These are phyloP conservation scores for Exophiala viscosa DNA, from an alignment of 2,329 filamentous ascomycete species.

Conservation along the genomic window DNA sequence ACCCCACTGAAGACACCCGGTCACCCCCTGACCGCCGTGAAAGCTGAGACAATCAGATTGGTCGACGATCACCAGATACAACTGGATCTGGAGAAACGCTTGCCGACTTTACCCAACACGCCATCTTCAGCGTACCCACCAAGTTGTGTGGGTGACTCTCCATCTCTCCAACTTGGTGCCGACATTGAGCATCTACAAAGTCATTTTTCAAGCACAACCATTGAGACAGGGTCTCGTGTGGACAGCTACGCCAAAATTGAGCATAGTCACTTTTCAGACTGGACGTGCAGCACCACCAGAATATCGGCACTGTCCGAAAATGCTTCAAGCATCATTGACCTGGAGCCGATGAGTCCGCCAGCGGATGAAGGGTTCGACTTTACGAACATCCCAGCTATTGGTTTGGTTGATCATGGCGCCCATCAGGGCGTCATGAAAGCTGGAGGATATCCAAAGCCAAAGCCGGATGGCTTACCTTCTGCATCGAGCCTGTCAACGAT, in stretches of 20 bases:
- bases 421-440: slow-evolving; percentile 10
- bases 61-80: slow-evolving; percentile 30
- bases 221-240: slow-evolving; percentile 21
- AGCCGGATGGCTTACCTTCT: slow-evolving; percentile 26
- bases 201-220: slow-evolving; percentile 28
- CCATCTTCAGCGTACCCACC: slow-evolving; percentile 40
- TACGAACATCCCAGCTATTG: neutral
- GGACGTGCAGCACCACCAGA: slow-evolving; percentile 33
- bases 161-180: neutral
- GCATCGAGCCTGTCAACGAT: slow-evolving; percentile 37
- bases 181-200: slow-evolving; percentile 23
- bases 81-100: slow-evolving; percentile 35
- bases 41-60: slow-evolving; percentile 18
- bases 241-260: slow-evolving; percentile 19
- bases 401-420: neutral
- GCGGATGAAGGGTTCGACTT: slow-evolving; percentile 3
- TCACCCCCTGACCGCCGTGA: slow-evolving; percentile 25
- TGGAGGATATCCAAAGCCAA: slow-evolving; percentile 27
- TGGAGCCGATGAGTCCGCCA: slow-evolving; percentile 21
- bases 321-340: slow-evolving; percentile 18
- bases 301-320: slow-evolving; percentile 29
- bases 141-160: slow-evolving; percentile 17
- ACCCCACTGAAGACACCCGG: slow-evolving; percentile 28
- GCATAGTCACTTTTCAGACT: slow-evolving; percentile 43
- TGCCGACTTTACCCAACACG: slow-evolving; percentile 45